A percentile compares a stretch with the other conserved stretches of the same genome.
Conservation (phyloP, 73 alveolate species). For the Paramecium bursaria region DNA sequence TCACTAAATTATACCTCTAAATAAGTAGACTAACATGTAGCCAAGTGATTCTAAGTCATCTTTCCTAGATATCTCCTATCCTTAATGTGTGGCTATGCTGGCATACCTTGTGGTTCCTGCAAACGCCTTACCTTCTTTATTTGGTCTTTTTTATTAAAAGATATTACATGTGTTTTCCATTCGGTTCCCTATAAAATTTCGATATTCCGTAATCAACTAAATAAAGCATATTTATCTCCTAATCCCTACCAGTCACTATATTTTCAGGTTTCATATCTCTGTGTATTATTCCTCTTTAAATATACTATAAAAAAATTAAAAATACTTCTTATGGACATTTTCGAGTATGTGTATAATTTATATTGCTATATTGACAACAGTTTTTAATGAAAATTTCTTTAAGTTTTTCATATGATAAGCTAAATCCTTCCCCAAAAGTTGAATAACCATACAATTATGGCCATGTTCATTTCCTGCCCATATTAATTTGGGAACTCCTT, state of each 20-base stretch:
- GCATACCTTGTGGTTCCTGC: constrained; percentile 85
- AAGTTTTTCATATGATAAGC: constrained; percentile 61
- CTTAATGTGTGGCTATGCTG: constrained; percentile 81
- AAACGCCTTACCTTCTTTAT: constrained; percentile 64
- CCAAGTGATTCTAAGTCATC: constrained; percentile 87
- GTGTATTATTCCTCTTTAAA: constrained; percentile 52
- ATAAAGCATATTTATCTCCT: too few relatives aligned
- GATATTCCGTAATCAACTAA: constrained; percentile 95
- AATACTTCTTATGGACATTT: constrained; percentile 56
- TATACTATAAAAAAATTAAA: background rate
- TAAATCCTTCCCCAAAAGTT: constrained; percentile 64
- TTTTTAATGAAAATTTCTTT: constrained; percentile 61
- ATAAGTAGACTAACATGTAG: constrained; percentile 77
- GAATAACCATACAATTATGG: constrained; percentile 60
- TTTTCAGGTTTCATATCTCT: constrained; percentile 65
- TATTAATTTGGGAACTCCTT: constrained; percentile 61
- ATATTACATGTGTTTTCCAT: constrained; percentile 56
- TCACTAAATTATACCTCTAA: too few relatives aligned
- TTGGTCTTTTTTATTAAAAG: too few relatives aligned
- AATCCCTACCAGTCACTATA: constrained; percentile 53
- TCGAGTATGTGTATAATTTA: constrained; percentile 46
- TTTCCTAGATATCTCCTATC: constrained; percentile 88
- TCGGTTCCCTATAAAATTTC: constrained; percentile 79
- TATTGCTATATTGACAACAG: constrained; percentile 47
- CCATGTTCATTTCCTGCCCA: constrained; percentile 69